phyloP scores from a whole-genome alignment of 129 eudicot genomes.

The Helianthus annuus region HanXRQr2.0-SUNRISE NC_035436.2:171623371-171623870 shows the following conservation, averaged over 20 bases:
- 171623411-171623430: slow-evolving; percentile 14
- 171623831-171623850: slow-evolving; percentile 28
- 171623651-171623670: neutral
- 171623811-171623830: slow-evolving; percentile 46
- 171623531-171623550: slow-evolving; percentile 46
- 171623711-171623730: slow-evolving; percentile 93
- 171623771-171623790: slow-evolving; percentile 76
- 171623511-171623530: slow-evolving; percentile 82
- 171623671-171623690: slow-evolving; percentile 61
- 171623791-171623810: slow-evolving; percentile 54
- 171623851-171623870: neutral
- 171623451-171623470: slow-evolving; percentile 4
- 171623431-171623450: neutral
- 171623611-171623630: neutral
- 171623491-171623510: slow-evolving; percentile 74
- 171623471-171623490: slow-evolving; percentile 15
- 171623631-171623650: neutral
- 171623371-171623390: slow-evolving; percentile 19
- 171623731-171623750: slow-evolving; percentile 85
- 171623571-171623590: slow-evolving; percentile 71
- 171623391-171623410: slow-evolving; percentile 36
- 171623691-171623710: slow-evolving; percentile 94
- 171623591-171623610: slow-evolving; percentile 75
- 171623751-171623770: slow-evolving; percentile 88
- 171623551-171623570: slow-evolving; percentile 91